Conservation (phyloP, 495 filamentous ascomycete genomes). For the Penicillium tannophilum region DNA sequence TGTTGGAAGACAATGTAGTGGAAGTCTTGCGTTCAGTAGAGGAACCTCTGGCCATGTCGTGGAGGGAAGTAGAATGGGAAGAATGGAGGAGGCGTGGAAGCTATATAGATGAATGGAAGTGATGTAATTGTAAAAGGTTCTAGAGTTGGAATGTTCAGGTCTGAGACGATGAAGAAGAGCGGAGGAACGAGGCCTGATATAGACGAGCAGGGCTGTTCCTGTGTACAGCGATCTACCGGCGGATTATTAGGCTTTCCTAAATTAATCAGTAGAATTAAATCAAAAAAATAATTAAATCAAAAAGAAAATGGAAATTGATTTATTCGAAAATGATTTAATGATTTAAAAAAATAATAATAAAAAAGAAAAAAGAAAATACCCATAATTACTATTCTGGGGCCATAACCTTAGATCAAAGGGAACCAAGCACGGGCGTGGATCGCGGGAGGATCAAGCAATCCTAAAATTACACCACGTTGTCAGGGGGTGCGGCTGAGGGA, state of each 20-base stretch:
- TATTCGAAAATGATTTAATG: constrained; percentile 8
- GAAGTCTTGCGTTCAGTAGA: constrained; percentile 13
- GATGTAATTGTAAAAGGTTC: constrained; percentile 16
- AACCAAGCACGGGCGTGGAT: constrained; percentile 33
- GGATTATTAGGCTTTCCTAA: constrained; percentile 31
- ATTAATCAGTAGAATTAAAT: constrained; percentile 22
- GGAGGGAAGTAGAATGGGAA: constrained; percentile 1
- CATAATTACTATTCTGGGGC: constrained; percentile 12
- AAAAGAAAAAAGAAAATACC: constrained; percentile 21
- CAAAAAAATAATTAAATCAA: constrained; percentile 18
- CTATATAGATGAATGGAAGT: constrained; percentile 16
- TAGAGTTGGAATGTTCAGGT: constrained; percentile 4
- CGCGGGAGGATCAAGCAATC: constrained; percentile 35
- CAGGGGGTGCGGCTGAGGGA: constrained; percentile 31
- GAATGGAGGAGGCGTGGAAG: constrained; percentile 11
- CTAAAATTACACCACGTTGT: constrained; percentile 17
- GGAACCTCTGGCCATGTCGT: constrained; percentile 21
- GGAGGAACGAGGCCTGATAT: constrained; percentile 34
- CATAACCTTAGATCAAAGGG: constrained; percentile 26
- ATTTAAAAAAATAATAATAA: constrained; percentile 13
- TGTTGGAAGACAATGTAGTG: constrained; percentile 10
- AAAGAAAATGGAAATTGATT: constrained; percentile 15
- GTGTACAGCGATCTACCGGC: constrained; percentile 23
- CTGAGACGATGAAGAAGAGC: constrained; percentile 24
- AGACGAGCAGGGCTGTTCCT: constrained; percentile 27